A percentile compares a stretch with the other conserved stretches of the same genome.
These are phyloP conservation scores for Nidularia pulvinata DNA, from an alignment of 768 basidiomycete genomes.

Conservation along the genomic window DNA sequence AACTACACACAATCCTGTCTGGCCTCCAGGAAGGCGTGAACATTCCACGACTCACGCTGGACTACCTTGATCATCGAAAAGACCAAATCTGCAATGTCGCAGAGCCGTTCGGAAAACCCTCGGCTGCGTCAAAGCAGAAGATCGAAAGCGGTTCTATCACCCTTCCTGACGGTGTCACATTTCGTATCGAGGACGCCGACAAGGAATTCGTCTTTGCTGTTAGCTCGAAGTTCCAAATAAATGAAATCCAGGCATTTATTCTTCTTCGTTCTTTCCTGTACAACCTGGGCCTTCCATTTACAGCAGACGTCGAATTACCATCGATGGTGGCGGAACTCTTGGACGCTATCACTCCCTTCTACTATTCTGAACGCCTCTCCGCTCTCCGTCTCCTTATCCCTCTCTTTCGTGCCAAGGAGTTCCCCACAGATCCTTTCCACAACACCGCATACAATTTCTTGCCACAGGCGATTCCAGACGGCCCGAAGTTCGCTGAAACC, in stretches of 20 bases:
- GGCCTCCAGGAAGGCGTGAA: constrained; percentile 60
- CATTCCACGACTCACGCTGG: constrained; percentile 54
- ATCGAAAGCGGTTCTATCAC: constrained; percentile 69
- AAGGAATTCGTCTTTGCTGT: constrained; percentile 73
- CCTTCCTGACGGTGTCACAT: constrained; percentile 61
- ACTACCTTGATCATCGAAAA: constrained; percentile 58
- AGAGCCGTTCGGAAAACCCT: constrained; percentile 73
- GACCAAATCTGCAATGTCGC: constrained; percentile 53
- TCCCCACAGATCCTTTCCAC: constrained; percentile 52
- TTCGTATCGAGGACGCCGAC: constrained; percentile 68
- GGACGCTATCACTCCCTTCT: constrained; percentile 77
- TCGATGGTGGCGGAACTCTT: constrained; percentile 58
- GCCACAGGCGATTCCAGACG: constrained; percentile 63
- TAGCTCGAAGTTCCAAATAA: constrained; percentile 72
- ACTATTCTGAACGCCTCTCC: constrained; percentile 77
- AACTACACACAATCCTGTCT: constrained; percentile 48
- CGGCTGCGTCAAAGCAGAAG: constrained; percentile 61
- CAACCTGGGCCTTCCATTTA: constrained; percentile 68
- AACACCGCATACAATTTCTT: constrained; percentile 53
- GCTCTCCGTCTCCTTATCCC: constrained; percentile 70
- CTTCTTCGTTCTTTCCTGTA: constrained; percentile 78
- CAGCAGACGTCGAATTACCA: constrained; percentile 37
- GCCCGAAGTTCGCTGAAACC: constrained; percentile 55
- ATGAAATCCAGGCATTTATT: constrained; percentile 77
- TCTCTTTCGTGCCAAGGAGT: constrained; percentile 71